These are phyloP conservation scores for Mycena galericulata DNA, from an alignment of 768 basidiomycete species.

Conservation along the genomic window DNA sequence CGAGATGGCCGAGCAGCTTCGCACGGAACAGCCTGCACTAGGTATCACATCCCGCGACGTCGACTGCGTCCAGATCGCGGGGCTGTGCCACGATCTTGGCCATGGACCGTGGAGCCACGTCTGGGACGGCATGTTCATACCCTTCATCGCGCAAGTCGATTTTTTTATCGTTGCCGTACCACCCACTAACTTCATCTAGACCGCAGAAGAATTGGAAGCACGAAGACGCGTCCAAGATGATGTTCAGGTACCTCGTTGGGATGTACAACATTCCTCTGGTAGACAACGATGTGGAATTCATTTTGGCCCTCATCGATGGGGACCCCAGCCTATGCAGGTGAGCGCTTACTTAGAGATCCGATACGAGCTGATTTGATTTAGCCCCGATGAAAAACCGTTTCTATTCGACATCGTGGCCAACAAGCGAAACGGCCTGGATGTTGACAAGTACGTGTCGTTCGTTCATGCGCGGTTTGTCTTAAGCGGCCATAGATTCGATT, in stretches of 20 bases:
- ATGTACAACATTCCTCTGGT: conserved; percentile 65
- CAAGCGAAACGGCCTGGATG: conserved; percentile 84
- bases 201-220: conserved; percentile 72
- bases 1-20: conserved; percentile 68
- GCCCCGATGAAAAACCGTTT: conserved; percentile 71
- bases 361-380: conserved; percentile 21
- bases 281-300: conserved; percentile 63
- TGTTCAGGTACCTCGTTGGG: conserved; percentile 78
- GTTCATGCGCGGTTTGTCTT: neutral
- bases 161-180: neutral
- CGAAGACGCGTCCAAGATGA: conserved; percentile 84
- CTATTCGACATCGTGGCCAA: conserved; percentile 91
- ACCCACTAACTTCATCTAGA: conserved; percentile 44
- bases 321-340: conserved; percentile 64
- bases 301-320: conserved; percentile 86
- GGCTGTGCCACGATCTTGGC: conserved; percentile 86
- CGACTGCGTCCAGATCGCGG: conserved; percentile 82
- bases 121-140: conserved; percentile 83
- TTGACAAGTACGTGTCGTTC: conserved; percentile 74
- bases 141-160: conserved; percentile 65
- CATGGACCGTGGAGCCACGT: conserved; percentile 92
- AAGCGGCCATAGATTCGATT: conserved; percentile 72
- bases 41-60: conserved; percentile 79
- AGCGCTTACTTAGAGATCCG: neutral
- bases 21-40: conserved; percentile 68